Base-by-base conservation (phyloP, 2,329 filamentous ascomycete genomes). In the Eutypa lata region DNA sequence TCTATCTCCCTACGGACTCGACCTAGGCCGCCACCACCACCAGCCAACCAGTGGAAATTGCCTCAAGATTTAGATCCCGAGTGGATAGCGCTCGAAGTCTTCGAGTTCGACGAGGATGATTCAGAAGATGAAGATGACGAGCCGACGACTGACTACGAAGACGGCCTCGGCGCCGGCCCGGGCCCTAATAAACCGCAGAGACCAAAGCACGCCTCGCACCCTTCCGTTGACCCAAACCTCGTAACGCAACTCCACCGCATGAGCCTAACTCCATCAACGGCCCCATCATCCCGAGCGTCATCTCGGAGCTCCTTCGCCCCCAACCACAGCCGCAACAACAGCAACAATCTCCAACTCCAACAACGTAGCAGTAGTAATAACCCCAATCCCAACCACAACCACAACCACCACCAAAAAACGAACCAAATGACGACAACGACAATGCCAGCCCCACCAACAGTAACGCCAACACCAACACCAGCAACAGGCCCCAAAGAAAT, bases 81-180 rank as follows among this genome's bases (percentile, higher is more conserved):
- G 69, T 97, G 92, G 92, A 82, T 96, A 58, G 92, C 92, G 0
- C 83, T 97, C 16, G 91, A 96, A 66, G 89, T 96, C 1, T 94
- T 87, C 65, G 81, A 83, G 16, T 86, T 90, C 61, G 78, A 84
- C 3, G 81, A 65, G 2, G 62, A 64, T n/a, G 67, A 65, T 13
- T 59, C 64, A 0, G 51, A 56, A 35, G 61, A 60, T 13, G 58
- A 60, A 8, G 61, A 60, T 3, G 56, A 62, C 7, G 52, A 55
- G 3, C 45, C 53, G 10, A 52, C 53, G 3, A 48, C 50, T 8
- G 50, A 56, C 8, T 52, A 58, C 13, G 53, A 55, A 7, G 50
- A 51, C 21, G 13, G 22, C 21, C 21, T 13, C 21, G 26, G 21
- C 13, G 14, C 16, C 26, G n/a, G 8, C 8, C 35, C 42, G 8